phyloP scores from a whole-genome alignment of 208 protist species.

The Crithidia mellificae region DNA sequence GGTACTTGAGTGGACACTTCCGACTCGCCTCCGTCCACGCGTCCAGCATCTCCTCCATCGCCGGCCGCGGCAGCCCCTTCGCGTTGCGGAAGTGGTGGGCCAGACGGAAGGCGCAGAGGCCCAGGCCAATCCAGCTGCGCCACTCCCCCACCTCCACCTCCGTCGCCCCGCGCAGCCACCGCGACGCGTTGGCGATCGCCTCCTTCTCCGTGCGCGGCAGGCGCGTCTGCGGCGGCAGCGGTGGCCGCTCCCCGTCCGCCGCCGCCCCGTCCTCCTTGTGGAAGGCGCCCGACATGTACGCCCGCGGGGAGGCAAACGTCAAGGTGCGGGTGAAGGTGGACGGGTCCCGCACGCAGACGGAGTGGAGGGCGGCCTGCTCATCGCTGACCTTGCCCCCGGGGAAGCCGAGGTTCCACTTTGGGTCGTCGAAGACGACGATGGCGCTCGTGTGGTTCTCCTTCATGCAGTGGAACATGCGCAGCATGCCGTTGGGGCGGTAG shows the following conservation, averaged over 20 bases:
- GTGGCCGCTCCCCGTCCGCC: conserved; percentile 3
- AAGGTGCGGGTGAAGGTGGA: conserved; percentile 71
- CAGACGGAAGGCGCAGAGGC: conserved; percentile 73
- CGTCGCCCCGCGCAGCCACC: conserved; percentile 67
- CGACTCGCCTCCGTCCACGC: conserved; percentile 82
- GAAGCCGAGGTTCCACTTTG: conserved; percentile 82
- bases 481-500: conserved; percentile 83
- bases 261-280: conserved; percentile 15
- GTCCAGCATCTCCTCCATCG: conserved; percentile 81
- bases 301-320: conserved; percentile 56
- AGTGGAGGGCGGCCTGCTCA: conserved; percentile 75
- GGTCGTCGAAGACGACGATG: conserved; percentile 76
- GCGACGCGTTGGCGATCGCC: conserved; percentile 64
- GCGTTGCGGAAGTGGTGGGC: conserved; percentile 80
- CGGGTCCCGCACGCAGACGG: conserved; percentile 66
- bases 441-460: conserved; percentile 90
- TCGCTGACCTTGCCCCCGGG: conserved; percentile 60
- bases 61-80: conserved; percentile 45
- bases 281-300: neutral
- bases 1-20: conserved; percentile 72
- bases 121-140: conserved; percentile 79
- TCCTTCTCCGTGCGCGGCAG: conserved; percentile 76
- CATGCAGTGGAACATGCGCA: conserved; percentile 88
- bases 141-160: conserved; percentile 81
- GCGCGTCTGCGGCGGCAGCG: conserved; percentile 33